These are phyloP conservation scores for Albophoma yamanashiensis DNA, from an alignment of 2,329 filamentous ascomycete genomes.

Conservation along the genomic window DNA sequence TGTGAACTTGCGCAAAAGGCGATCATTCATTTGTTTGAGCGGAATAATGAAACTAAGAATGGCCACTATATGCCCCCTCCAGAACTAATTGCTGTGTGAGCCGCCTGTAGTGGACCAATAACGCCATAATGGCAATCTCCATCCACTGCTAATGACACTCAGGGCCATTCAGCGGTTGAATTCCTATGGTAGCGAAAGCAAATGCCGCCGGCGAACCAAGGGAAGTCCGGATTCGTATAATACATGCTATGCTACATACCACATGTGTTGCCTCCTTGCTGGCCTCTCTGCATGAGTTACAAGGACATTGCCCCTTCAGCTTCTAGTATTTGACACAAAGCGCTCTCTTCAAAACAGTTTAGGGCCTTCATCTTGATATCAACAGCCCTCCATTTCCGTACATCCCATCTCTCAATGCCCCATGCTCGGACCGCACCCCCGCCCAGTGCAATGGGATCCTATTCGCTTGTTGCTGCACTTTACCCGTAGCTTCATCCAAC, in stretches of 20 bases:
- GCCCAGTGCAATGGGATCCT: constrained; percentile 46
- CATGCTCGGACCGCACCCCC: constrained; percentile 43
- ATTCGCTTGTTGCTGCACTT: constrained; percentile 44
- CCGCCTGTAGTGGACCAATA: not conserved
- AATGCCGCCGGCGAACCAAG: no score
- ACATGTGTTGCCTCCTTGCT: no score
- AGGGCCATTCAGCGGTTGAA: no score
- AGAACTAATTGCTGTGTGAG: not conserved
- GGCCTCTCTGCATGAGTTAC: no score
- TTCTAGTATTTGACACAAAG: no score
- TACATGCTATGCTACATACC: no score
- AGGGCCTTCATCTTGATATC: constrained; percentile 19
- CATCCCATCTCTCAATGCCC: constrained; percentile 34
- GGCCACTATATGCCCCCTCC: not conserved
- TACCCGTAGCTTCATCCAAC: constrained; percentile 35
- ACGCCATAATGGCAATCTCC: not conserved
- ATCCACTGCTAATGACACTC: not conserved
- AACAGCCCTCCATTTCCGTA: constrained; percentile 40
- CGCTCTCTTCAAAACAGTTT: not conserved
- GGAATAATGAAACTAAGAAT: not conserved
- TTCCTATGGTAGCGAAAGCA: no score
- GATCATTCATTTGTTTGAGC: not conserved
- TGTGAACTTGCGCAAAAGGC: not conserved
- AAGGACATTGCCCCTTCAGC: no score
- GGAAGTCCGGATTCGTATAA: no score